Conservation (phyloP, 1,284 basidiomycete genomes). For the Austroboletus novae-zelandiae region DNA sequence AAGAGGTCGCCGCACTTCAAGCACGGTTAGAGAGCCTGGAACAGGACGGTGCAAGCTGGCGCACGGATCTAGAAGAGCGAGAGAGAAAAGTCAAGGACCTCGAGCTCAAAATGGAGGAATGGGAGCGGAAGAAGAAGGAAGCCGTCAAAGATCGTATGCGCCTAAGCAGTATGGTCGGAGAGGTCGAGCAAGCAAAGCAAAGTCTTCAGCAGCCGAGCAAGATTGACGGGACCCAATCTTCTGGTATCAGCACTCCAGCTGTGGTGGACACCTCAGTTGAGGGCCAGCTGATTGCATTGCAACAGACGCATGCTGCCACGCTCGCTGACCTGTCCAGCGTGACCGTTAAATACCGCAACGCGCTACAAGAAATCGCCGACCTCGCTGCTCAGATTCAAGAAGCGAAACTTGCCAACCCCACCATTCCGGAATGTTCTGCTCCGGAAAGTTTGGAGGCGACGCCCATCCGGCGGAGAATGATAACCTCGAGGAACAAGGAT, state of each 20-base stretch:
- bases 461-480: slow-evolving; percentile 49
- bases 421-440: slow-evolving; percentile 46
- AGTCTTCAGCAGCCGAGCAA: slow-evolving; percentile 49
- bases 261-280: slow-evolving; percentile 41
- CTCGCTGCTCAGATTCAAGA: slow-evolving; percentile 83
- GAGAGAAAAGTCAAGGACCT: slow-evolving; percentile 74
- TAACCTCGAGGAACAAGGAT: slow-evolving; percentile 48
- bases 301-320: slow-evolving; percentile 75
- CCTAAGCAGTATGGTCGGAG: slow-evolving; percentile 62
- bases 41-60: slow-evolving; percentile 69
- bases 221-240: slow-evolving; percentile 25
- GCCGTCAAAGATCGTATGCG: slow-evolving; percentile 63
- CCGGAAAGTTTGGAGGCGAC: slow-evolving; percentile 48
- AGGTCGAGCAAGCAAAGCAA: slow-evolving; percentile 69
- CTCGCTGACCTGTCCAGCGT: slow-evolving; percentile 77
- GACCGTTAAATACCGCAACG: slow-evolving; percentile 81
- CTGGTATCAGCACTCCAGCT: slow-evolving; percentile 31
- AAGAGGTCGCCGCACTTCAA: slow-evolving; percentile 71
- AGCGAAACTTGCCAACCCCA: slow-evolving; percentile 57
- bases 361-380: slow-evolving; percentile 86
- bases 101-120: slow-evolving; percentile 73
- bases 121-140: slow-evolving; percentile 66
- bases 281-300: slow-evolving; percentile 61
- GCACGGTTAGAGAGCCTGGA: slow-evolving; percentile 69
- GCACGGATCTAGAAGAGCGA: slow-evolving; percentile 77